Conservation (phyloP, 306 rosid species). For the Sicyos baderoa region DNA sequence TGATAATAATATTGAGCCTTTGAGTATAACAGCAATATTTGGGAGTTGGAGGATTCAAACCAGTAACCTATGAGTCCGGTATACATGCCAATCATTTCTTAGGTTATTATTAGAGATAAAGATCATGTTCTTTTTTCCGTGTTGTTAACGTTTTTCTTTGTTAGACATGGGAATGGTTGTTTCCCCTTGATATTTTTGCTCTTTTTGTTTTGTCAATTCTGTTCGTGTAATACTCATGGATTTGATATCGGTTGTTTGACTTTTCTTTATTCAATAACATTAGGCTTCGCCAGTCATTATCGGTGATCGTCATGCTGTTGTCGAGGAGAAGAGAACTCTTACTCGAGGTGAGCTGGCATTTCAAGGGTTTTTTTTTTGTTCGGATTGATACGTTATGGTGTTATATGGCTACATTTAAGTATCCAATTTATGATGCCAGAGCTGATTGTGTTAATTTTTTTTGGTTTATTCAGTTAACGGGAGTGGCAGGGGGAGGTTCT, state of each 20-base stretch:
- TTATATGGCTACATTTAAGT: not conserved
- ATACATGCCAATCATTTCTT: too few relatives aligned
- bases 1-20: too few relatives aligned
- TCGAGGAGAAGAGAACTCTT: conserved; percentile 89
- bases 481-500: conserved; percentile 78
- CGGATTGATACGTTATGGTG: not conserved
- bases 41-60: too few relatives aligned
- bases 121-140: not conserved
- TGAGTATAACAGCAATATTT: too few relatives aligned
- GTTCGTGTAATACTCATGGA: not conserved
- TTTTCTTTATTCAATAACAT: conserved; percentile 18
- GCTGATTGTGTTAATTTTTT: conserved; percentile 20
- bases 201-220: not conserved
- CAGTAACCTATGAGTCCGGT: too few relatives aligned
- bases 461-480: conserved; percentile 43
- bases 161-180: not conserved
- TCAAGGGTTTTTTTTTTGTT: not conserved
- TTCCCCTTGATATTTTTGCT: not conserved
- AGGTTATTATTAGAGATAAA: not conserved
- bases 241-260: not conserved
- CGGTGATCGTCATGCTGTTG: conserved; percentile 64
- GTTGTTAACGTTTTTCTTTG: not conserved
- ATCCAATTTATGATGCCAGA: not conserved
- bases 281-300: conserved; percentile 72
- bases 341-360: conserved; percentile 58